Percentiles rank a stretch among this genome's conserved stretches.
Conservation (phyloP, 768 basidiomycete species). For the Fistulinella prunicolor region DNA sequence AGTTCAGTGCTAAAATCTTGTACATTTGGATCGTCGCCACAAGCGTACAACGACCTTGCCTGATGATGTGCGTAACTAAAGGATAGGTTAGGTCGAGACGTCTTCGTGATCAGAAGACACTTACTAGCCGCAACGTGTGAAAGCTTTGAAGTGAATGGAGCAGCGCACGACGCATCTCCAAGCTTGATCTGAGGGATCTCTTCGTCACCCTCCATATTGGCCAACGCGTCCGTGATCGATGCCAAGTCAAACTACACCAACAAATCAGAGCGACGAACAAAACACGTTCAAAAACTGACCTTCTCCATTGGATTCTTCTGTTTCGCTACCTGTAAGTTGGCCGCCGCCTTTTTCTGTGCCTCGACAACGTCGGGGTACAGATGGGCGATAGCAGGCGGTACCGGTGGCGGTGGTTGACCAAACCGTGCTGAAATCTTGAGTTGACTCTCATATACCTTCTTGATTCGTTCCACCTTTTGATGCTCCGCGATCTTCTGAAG, state of each 20-base stretch:
- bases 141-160: constrained; percentile 97
- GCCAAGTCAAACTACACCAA: constrained; percentile 66
- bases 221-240: constrained; percentile 78
- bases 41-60: constrained; percentile 97
- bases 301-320: constrained; percentile 89
- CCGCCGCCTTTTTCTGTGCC: constrained; percentile 79
- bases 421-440: constrained; percentile 87
- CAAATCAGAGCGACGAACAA: constrained; percentile 6
- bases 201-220: constrained; percentile 92
- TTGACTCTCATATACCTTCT: constrained; percentile 97
- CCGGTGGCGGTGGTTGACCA: constrained; percentile 90
- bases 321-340: constrained; percentile 60
- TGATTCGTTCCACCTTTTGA: constrained; percentile 84
- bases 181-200: constrained; percentile 98
- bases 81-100: background rate
- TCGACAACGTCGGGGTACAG: constrained; percentile 87
- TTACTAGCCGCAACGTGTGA: constrained; percentile 95
- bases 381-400: constrained; percentile 84
- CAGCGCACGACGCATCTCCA: constrained; percentile 98
- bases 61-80: constrained; percentile 92
- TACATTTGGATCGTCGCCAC: constrained; percentile 99
- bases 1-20: constrained; percentile 97
- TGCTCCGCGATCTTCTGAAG: constrained; percentile 92
- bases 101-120: constrained; percentile 29
- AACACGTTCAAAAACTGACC: constrained; percentile 41